Evolutionary conservation across 176 grass and related monocot genomes (phyloP), one percentile per base, ranked within the genome.

Genomic region (Poa annua): DNA sequence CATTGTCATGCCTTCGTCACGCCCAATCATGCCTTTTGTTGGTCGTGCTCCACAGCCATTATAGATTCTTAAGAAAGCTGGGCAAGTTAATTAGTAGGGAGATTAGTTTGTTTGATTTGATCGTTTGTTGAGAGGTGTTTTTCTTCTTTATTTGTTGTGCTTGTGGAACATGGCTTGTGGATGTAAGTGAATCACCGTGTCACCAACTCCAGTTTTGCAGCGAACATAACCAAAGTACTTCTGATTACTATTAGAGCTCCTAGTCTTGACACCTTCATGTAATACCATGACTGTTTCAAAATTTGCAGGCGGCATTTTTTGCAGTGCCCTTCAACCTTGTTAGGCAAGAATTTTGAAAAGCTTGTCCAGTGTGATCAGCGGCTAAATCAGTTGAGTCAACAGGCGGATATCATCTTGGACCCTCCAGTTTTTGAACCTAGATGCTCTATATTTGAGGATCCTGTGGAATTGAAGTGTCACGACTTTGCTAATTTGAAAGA

Each of bases 301-400:
- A 47, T 45, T 54, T 91, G 76, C 89, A 99, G 97, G 91, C 80
- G 75, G 44, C 97, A 99, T 94, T 92, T 90, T 85, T 60, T 99
- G 75, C 86, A 96, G 83, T 94, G 93, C 66, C 53, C 88, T 81
- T 88, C 89, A 34, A 84, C 83, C 72, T 87, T 86, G 75, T 87
- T 99, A 74, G 84, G 91, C 87, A 96, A 96, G 79, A 99, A 99
- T 61, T 94, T 96, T 84, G 97, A 99, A 77, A 99, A 99, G 86
- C 97, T 99, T 79, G 56, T 99, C 42, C 89, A 96, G 64, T 99
- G 97, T 81, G 97, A 99, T 83, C 89, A 89, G 26, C 84, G 91
- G 39, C 52, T 99, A 75, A 80, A 90, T 66, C 86, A 85, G 38
- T 80, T 99, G 60, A 99, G 97, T 82, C 93, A 89, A 78, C 93